Conservation (phyloP, 2,329 filamentous ascomycete species). For the Furcasterigmium furcatum region DNA sequence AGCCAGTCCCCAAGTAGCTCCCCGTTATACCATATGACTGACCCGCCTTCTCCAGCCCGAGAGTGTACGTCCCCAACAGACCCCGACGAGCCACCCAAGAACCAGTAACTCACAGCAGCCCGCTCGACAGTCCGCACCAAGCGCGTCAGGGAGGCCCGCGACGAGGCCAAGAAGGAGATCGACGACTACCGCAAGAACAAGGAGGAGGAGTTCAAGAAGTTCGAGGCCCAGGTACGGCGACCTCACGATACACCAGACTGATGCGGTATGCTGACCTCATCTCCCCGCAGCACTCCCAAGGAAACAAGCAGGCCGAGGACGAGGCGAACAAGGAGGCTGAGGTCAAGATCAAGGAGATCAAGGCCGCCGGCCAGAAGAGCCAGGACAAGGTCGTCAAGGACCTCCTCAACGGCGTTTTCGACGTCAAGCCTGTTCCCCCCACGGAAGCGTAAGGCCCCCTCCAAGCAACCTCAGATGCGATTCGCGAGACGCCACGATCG, state of each 20-base stretch:
- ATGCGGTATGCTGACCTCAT: neutral
- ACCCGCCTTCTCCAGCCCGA: conserved; percentile 56
- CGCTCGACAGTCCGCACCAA: conserved; percentile 69
- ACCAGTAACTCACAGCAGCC: conserved; percentile 5
- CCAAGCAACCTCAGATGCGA: neutral
- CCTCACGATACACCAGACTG: neutral
- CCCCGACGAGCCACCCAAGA: conserved; percentile 2
- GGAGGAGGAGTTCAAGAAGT: conserved; percentile 92
- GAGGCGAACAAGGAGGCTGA: conserved; percentile 80
- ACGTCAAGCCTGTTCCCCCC: conserved; percentile 68
- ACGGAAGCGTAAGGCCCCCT: conserved; percentile 14
- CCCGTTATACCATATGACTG: neutral
- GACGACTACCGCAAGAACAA: conserved; percentile 86
- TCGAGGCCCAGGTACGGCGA: conserved; percentile 65
- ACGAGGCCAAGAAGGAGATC: conserved; percentile 97
- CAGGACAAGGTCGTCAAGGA: conserved; percentile 79
- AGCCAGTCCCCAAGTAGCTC: conserved; percentile 17
- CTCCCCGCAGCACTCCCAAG: conserved; percentile 74
- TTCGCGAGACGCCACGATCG: neutral
- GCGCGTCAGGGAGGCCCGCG: conserved; percentile 92
- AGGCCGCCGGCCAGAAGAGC: conserved; percentile 73
- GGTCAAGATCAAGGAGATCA: conserved; percentile 76
- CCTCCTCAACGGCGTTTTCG: conserved; percentile 79
- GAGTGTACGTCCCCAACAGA: conserved; percentile 66
- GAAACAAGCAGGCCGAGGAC: conserved; percentile 76